These are phyloP conservation scores for Lachancea lanzarotensis DNA, from an alignment of 805 yeast genomes.

Conservation along the genomic window DNA sequence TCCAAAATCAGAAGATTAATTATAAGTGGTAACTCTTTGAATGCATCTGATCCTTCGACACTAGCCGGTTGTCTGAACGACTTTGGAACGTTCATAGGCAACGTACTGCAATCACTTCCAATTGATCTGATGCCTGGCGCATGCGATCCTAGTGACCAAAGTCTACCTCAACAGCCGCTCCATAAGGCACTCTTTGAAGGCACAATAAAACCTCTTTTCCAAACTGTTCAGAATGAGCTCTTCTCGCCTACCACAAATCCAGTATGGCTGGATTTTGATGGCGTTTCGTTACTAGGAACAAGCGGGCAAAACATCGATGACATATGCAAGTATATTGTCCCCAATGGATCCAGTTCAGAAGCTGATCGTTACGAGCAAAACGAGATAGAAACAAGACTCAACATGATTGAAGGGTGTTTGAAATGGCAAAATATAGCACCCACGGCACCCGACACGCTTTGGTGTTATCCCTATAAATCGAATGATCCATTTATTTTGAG, in stretches of 20 bases:
- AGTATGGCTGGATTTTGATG: constrained; percentile 54
- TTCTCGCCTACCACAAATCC: constrained; percentile 62
- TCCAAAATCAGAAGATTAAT: constrained; percentile 43
- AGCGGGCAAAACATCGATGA: constrained; percentile 84
- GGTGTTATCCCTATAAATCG: constrained; percentile 76
- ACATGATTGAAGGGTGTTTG: constrained; percentile 60
- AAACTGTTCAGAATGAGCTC: constrained; percentile 33
- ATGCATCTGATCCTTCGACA: constrained; percentile 29
- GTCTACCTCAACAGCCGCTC: constrained; percentile 87
- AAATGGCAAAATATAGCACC: constrained; percentile 86
- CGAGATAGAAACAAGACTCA: constrained; percentile 35
- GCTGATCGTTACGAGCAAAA: constrained; percentile 15
- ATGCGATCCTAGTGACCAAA: constrained; percentile 74
- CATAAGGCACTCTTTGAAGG: constrained; percentile 64
- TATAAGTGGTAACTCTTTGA: constrained; percentile 68
- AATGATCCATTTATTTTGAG: constrained; percentile 75
- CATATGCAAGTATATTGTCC: constrained; percentile 56
- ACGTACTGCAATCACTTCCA: constrained; percentile 53
- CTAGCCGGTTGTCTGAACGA: constrained; percentile 47
- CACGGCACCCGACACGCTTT: constrained; percentile 92
- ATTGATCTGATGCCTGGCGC: constrained; percentile 80
- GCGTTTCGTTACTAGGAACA: constrained; percentile 57
- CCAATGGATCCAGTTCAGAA: constrained; percentile 32
- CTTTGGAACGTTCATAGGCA: constrained; percentile 55
- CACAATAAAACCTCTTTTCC: constrained; percentile 37